Evolutionary conservation across 306 rosid genomes (phyloP).

Genomic region (Comarum palustre): DNA sequence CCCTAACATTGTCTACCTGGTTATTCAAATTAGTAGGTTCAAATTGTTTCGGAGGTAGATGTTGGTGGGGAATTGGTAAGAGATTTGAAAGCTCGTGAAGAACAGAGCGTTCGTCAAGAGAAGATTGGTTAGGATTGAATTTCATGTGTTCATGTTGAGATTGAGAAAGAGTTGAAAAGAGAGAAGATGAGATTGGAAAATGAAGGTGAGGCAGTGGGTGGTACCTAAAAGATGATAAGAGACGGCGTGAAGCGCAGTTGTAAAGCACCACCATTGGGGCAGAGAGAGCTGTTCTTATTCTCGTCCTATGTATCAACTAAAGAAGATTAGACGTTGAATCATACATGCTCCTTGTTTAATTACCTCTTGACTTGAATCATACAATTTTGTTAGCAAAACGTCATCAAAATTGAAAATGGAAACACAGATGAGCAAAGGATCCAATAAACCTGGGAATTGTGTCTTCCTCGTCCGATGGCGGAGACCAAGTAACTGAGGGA

Average conservation of each 20-base stretch:
- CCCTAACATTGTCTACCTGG: slow-evolving; percentile 10
- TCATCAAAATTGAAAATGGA: too few relatives aligned
- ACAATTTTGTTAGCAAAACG: too few relatives aligned
- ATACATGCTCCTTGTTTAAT: too few relatives aligned
- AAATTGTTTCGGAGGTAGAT: background rate
- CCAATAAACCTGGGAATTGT: too few relatives aligned
- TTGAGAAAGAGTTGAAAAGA: slow-evolving; percentile 37
- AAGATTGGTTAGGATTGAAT: slow-evolving; percentile 1
- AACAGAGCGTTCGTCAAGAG: slow-evolving; percentile 41
- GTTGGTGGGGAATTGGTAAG: slow-evolving; percentile 27
- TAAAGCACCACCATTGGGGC: slow-evolving; percentile 3
- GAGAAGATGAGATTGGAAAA: slow-evolving; percentile 14
- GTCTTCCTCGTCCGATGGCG: too few relatives aligned
- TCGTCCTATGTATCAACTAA: too few relatives aligned
- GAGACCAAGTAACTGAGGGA: too few relatives aligned
- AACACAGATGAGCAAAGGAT: too few relatives aligned
- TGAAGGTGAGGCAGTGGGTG: slow-evolving; percentile 14
- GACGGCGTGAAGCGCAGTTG: slow-evolving; percentile 3
- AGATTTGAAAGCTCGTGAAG: slow-evolving; percentile 52
- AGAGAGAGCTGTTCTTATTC: background rate
- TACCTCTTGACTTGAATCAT: too few relatives aligned
- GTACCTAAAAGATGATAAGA: slow-evolving; percentile 22
- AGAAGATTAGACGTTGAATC: too few relatives aligned
- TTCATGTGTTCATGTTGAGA: slow-evolving; percentile 1
- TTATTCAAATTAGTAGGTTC: slow-evolving; percentile 10